phyloP scores from a whole-genome alignment of 2,329 filamentous ascomycete species.

The Thelonectria blattea region DNA sequence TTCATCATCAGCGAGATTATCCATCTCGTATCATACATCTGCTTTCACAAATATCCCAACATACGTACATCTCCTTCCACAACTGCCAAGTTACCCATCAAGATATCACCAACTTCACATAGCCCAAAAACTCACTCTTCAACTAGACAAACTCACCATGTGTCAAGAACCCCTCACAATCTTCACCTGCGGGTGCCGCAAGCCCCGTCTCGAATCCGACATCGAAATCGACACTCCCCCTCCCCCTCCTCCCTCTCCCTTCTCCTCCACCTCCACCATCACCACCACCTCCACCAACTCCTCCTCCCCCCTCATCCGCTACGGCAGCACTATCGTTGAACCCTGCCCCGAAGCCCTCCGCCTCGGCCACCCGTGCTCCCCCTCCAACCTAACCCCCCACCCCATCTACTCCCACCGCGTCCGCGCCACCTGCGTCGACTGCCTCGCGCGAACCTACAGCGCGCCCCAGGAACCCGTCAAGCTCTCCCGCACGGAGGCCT shows the following conservation, averaged over 20 bases:
- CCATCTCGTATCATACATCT: too few species aligned
- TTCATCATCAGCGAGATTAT: not conserved
- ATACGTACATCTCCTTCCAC: too few species aligned
- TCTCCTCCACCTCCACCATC: too few species aligned
- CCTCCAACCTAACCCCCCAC: not conserved
- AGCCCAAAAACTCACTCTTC: too few species aligned
- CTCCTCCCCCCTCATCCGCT: not conserved
- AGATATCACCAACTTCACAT: too few species aligned
- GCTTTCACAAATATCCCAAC: too few species aligned
- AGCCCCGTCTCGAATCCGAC: not conserved
- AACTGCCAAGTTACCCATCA: too few species aligned
- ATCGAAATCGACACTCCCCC: not conserved
- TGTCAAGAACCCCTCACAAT: not conserved
- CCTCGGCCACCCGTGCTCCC: not conserved
- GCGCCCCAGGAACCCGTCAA: not conserved
- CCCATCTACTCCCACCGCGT: not conserved
- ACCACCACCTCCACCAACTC: too few species aligned
- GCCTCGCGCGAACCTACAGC: not conserved
- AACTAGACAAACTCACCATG: not conserved
- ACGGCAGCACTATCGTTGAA: not conserved
- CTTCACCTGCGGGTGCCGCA: not conserved
- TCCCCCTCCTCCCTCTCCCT: too few species aligned
- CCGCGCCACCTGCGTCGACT: not conserved
- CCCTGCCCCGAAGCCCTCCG: not conserved
- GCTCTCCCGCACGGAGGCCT: not conserved